Percentiles rank a stretch among this genome's conserved stretches.
Evolutionary conservation across 176 grass and related monocot genomes (phyloP).

Genomic region (Microstegium vimineum): DNA sequence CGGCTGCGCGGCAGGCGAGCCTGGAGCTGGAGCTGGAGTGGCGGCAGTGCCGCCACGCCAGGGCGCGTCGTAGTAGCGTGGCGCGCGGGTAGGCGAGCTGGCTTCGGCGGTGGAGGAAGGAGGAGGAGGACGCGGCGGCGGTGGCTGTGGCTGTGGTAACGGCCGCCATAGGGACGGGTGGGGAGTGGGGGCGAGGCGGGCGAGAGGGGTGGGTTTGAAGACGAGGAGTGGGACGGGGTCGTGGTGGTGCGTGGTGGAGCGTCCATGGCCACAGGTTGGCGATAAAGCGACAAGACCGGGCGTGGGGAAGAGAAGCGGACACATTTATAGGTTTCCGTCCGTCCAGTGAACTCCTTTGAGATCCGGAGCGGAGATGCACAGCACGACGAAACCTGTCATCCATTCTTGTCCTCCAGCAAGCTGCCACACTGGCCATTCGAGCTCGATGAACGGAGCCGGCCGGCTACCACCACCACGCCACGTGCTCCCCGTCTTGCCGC

Average conservation of each 20-base stretch:
- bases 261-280: slow-evolving; percentile 62
- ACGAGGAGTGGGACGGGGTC: background rate
- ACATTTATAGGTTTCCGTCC: slow-evolving; percentile 57
- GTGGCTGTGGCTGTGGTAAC: slow-evolving; percentile 44
- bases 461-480: background rate
- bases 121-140: slow-evolving; percentile 23
- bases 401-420: background rate
- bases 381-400: background rate
- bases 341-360: slow-evolving; percentile 18
- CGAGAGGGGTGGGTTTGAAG: slow-evolving; percentile 2
- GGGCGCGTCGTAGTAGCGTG: background rate
- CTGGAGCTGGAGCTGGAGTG: slow-evolving; percentile 26
- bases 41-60: background rate
- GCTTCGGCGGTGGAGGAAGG: slow-evolving; percentile 11
- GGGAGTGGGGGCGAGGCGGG: background rate
- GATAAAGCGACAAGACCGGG: slow-evolving; percentile 40
- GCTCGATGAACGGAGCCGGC: background rate
- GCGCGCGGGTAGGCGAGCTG: background rate
- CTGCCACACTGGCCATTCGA: background rate
- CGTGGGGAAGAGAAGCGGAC: slow-evolving; percentile 53
- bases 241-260: slow-evolving; percentile 16
- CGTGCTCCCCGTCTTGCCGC: too few relatives aligned
- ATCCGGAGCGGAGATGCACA: too few relatives aligned
- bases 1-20: slow-evolving; percentile 70
- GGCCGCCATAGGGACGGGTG: slow-evolving; percentile 41